Evolutionary conservation across 495 filamentous ascomycete species (phyloP), one percentile per base, ranked within the genome.

Genomic region (Hapsidospora chrysogenum): DNA sequence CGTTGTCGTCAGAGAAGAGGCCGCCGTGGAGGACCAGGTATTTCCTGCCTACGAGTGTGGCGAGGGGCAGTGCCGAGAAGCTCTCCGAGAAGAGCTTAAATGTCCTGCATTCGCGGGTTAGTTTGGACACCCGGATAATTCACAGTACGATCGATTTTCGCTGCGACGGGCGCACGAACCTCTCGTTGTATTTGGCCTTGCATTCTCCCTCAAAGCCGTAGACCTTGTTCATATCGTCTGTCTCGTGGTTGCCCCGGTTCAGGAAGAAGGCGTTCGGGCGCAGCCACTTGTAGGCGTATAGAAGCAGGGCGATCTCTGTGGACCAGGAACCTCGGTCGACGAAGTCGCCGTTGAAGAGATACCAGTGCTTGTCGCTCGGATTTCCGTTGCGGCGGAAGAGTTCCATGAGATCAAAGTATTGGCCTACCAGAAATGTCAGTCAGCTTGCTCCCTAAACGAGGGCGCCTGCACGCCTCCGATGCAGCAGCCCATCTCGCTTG

Each of bases 141-240:
- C 31, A 23, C 14, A 16, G 21, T 9, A 2, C 3, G 7, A 19
- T 4, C 11, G 9, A 18, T 25, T 9, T 16, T 6, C 7, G 13
- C 11, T 22, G 5, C 7, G 14, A 29, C 22, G 9, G 6, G 9
- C n/a, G 21, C 26, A 33, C 52, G 33, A 45, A 63, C 34, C 79
- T 73, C 54, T 99, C 89, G 56, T 77, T 92, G 57, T 99, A 99
- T 59, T 99, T 99, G 39, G 83, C 83, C 52, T 83, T 85, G 60
- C 92, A 96, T 51, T 99, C 89, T 48, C 92, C 89, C 52, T 96
- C 89, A 48, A 99, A 99, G 33, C 89, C 89, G 50, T 99, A 96
- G 17, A 89, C 86, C 51, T 82, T 75, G 64, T 99, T 99, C 89
- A 99, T 99, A 54, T 96, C 89, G 53, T 99, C 89, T 39, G 89